phyloP scores from a whole-genome alignment of 208 protist genomes.

The Leishmania tropica region DNA sequence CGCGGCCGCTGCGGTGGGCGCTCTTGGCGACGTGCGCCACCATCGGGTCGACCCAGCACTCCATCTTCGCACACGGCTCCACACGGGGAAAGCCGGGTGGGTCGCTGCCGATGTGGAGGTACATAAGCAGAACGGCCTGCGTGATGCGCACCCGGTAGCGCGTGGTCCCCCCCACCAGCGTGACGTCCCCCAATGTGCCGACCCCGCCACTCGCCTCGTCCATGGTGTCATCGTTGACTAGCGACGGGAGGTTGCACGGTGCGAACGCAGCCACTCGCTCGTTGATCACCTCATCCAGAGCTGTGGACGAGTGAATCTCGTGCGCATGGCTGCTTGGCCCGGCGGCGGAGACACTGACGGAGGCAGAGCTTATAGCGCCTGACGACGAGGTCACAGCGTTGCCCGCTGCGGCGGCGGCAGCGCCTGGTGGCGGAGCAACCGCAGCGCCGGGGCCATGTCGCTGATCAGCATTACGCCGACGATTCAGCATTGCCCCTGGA shows the following conservation, averaged over 20 bases:
- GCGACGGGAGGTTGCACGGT: conserved; percentile 59
- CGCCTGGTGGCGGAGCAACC: background rate
- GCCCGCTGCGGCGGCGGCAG: background rate
- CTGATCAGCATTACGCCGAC: conserved; percentile 23
- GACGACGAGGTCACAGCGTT: background rate
- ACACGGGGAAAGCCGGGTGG: conserved; percentile 97
- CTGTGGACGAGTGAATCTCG: conserved; percentile 11
- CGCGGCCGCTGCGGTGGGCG: conserved; percentile 27
- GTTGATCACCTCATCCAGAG: conserved; percentile 47
- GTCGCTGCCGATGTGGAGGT: conserved; percentile 98
- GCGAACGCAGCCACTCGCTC: conserved; percentile 73
- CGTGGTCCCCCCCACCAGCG: conserved; percentile 20
- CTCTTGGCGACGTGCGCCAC: conserved; percentile 64
- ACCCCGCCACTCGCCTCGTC: conserved; percentile 34
- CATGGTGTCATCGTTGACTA: conserved; percentile 46
- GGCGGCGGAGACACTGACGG: background rate
- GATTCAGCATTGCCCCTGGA: conserved; percentile 12
- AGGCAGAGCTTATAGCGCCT: background rate
- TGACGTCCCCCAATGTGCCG: conserved; percentile 19
- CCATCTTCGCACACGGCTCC: conserved; percentile 94
- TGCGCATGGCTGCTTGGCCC: conserved; percentile 6
- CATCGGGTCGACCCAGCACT: conserved; percentile 97
- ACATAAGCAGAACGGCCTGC: conserved; percentile 93
- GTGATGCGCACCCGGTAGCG: conserved; percentile 45
- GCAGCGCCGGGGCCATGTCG: conserved; percentile 9